Evolutionary conservation across 208 protist species (phyloP), one percentile per base, ranked within the genome.

Genomic region (Endotrypanum monterogeii): DNA sequence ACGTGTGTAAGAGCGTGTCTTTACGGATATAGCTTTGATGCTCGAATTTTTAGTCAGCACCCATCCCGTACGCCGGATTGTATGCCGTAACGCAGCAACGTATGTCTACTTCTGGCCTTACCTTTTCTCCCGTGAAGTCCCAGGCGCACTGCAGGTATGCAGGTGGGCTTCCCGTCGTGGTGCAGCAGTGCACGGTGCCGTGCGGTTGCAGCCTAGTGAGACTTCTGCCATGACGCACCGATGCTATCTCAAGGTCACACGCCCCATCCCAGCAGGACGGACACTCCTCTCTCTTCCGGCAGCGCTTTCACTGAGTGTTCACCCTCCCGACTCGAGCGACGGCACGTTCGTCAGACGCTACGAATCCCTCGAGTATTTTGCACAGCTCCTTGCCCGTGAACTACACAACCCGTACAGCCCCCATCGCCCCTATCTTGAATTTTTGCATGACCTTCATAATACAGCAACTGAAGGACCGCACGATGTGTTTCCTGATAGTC

Each of bases 371-470:
- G 88, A 92, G 61, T 72, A 71, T 20, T 78, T 96, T 3, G 48
- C 89, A 12, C 67, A 72, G 54, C 65, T 84, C n/a, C 57, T 96
- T n/a, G 83, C 78, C 25, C 92, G 90, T 20, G 80, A 93, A 39
- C 86, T 97, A 51, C 85, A 95, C 80, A 87, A 94, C 76, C 83
- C 73, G 0, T 67, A 68, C 52, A 89, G 92, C 46, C 73, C 75
- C 39, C 80, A 91, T 69, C 81, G 84, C 9, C 52, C 54, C 37
- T 97, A 97, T 72, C 75, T 93, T 25, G 90, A 97, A 78, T 94
- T 97, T 71, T 78, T 97, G 55, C 83, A 95, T 79, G 92, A 97
- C 69, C 68, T 95, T 1, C 86, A 95, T 86, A 95, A 96, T 70
- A 60, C 73, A 9, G 87, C 89, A 50, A 57, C 55, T 5, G 85